Base-by-base conservation (phyloP, 1,139 yeast species). In the Blastobotrys persicus region DNA sequence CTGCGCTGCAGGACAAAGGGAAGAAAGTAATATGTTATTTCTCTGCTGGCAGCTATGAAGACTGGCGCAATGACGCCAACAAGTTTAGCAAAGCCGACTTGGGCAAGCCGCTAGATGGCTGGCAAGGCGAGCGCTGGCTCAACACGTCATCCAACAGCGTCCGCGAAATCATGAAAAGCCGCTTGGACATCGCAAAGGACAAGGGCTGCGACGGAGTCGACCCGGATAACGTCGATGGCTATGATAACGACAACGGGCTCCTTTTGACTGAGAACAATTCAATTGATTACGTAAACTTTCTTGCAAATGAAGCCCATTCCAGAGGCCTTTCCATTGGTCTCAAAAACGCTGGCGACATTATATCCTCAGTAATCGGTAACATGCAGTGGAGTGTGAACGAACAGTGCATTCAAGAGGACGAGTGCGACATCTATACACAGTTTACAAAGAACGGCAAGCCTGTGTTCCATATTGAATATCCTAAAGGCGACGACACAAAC, bases 151-250 rank as follows among this genome's bases (percentile, higher is more conserved):
- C 56, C 7, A 23, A 46, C 34, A 44, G 41, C 28, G 53, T 53
- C 13, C 46, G 56, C n/a, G 9, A 44, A n/a, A 49, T 55, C 42
- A 53, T 55, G 56, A 18, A n/a, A 9, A n/a, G 44, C 4, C 50
- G 58, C 6, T 34, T 55, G 19, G 54, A 55, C 16, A 11, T 51
- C 39, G 58, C 58, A 9, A 31, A 32, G 31, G 20, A 32, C 14
- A 55, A 55, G 47, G 49, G 49, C n/a, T 55, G 58, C 33, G 58
- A 55, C 33, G 58, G 58, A 12, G 49, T 55, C 18, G 58, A 55
- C 32, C 57, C 58, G n/a, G 58, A 55, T 42, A 55, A 55, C 37
- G 49, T 52, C 12, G 58, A 55, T 26, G 58, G 54, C 4, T 55
- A 55, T 48, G 54, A 42, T 37, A 54, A 54, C 39, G 49, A 52